Percentiles rank a stretch among this genome's conserved stretches.
These are phyloP conservation scores for Eucalyptus curtisii DNA, from an alignment of 345 rosid species.

Conservation along the genomic window DNA sequence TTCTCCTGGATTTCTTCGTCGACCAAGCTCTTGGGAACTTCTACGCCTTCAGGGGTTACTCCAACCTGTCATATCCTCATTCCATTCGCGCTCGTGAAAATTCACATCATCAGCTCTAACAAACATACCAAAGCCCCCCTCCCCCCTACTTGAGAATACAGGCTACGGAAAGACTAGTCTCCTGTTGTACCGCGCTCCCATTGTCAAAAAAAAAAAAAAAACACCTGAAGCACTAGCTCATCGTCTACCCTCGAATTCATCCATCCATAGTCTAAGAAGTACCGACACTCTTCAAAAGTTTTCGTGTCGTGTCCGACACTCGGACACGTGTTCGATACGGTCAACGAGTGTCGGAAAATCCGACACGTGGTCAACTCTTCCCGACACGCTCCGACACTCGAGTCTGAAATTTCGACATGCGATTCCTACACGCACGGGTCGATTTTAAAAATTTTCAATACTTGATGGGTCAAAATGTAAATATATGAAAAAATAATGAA, in stretches of 20 bases:
- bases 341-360: too few relatives aligned
- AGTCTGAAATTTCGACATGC: too few relatives aligned
- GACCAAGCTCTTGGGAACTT: slow-evolving; percentile 86
- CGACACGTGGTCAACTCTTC: too few relatives aligned
- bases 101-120: background rate
- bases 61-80: slow-evolving; percentile 46
- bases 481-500: too few relatives aligned
- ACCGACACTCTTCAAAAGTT: too few relatives aligned
- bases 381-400: too few relatives aligned
- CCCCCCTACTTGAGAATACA: background rate
- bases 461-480: too few relatives aligned
- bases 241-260: background rate
- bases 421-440: accelerated
- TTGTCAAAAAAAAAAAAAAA: background rate
- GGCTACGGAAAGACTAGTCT: background rate
- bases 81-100: background rate
- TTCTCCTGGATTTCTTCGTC: slow-evolving; percentile 71
- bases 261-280: background rate
- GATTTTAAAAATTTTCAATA: too few relatives aligned
- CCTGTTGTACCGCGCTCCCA: background rate
- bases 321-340: too few relatives aligned
- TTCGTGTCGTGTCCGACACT: too few relatives aligned
- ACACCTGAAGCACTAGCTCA: background rate
- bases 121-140: background rate
- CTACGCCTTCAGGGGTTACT: slow-evolving; percentile 91